phyloP scores from a whole-genome alignment of 257 asterid species.

The Gentiana macrophylla region DNA sequence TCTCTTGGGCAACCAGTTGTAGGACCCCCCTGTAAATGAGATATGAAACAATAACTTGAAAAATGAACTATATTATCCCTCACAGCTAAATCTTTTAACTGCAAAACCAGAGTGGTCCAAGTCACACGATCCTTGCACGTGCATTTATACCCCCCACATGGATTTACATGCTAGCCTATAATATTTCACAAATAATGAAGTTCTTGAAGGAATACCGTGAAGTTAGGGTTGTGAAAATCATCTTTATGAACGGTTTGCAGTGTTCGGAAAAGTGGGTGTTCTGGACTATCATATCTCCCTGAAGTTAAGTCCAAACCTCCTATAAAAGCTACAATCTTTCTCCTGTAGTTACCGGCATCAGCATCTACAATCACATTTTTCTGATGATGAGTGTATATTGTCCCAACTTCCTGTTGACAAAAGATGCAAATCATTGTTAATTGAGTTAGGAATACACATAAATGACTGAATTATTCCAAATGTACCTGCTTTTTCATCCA shows the following conservation, averaged over 20 bases:
- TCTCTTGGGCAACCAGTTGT: conserved; percentile 73
- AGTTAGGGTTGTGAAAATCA: conserved; percentile 85
- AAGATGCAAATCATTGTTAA: not conserved
- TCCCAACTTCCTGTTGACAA: conserved; percentile 68
- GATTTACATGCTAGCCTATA: too few species aligned
- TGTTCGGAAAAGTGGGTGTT: conserved; percentile 57
- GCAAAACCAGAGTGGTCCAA: too few species aligned
- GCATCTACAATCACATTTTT: conserved; percentile 79
- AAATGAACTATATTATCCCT: not conserved
- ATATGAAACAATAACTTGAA: not conserved
- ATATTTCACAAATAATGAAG: not conserved
- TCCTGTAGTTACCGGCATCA: conserved; percentile 38
- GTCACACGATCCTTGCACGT: too few species aligned
- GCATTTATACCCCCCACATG: not conserved
- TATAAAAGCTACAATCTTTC: conserved; percentile 66
- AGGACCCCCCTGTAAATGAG: conserved; percentile 60
- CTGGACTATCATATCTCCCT: conserved; percentile 87
- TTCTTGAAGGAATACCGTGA: conserved; percentile 34
- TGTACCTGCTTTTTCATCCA: conserved; percentile 57
- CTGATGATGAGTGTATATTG: conserved; percentile 94
- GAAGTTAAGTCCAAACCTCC: conserved; percentile 92
- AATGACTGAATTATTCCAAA: not conserved
- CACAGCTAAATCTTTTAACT: not conserved
- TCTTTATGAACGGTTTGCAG: conserved; percentile 64
- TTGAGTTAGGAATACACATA: too few species aligned